A percentile compares a stretch with the other conserved stretches of the same genome.
phyloP scores from a whole-genome alignment of 805 yeast genomes.

The Suhomyces tanzawaensis region DNA sequence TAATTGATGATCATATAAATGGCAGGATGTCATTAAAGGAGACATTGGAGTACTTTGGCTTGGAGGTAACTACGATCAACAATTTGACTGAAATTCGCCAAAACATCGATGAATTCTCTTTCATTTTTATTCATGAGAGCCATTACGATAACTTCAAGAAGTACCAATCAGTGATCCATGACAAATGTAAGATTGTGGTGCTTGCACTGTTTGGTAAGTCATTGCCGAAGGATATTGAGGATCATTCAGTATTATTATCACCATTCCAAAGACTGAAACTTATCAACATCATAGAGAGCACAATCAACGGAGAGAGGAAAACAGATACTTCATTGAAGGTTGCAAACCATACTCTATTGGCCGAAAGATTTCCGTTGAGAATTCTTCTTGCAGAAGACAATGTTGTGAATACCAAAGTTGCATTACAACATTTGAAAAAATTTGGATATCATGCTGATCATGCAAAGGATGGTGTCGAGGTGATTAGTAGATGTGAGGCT shows the following conservation, averaged over 20 bases:
- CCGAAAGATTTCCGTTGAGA: slow-evolving; percentile 35
- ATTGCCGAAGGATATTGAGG: slow-evolving; percentile 21
- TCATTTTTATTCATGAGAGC: slow-evolving; percentile 22
- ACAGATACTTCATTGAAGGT: background rate
- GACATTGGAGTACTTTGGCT: slow-evolving; percentile 33
- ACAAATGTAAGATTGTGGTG: slow-evolving; percentile 17
- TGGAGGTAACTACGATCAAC: slow-evolving; percentile 25
- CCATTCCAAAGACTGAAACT: slow-evolving; percentile 30
- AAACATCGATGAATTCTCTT: slow-evolving; percentile 11
- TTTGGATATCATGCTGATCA: slow-evolving; percentile 52
- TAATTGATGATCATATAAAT: slow-evolving; percentile 31
- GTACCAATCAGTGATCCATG: slow-evolving; percentile 2
- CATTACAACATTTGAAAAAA: slow-evolving; percentile 46
- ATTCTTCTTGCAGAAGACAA: slow-evolving; percentile 58
- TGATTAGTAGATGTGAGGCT: slow-evolving; percentile 32
- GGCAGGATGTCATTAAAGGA: slow-evolving; percentile 31
- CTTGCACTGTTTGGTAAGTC: slow-evolving; percentile 30
- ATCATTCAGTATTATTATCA: slow-evolving; percentile 24
- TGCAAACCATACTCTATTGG: slow-evolving; percentile 2
- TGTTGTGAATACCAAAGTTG: slow-evolving; percentile 48
- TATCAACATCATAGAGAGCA: slow-evolving; percentile 5
- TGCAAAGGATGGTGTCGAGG: slow-evolving; percentile 51
- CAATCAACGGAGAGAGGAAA: background rate
- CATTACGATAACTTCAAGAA: slow-evolving; percentile 13
- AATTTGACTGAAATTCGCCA: slow-evolving; percentile 12